Evolutionary conservation across 768 basidiomycete species (phyloP).

Genomic region (Myochromella boudieri): DNA sequence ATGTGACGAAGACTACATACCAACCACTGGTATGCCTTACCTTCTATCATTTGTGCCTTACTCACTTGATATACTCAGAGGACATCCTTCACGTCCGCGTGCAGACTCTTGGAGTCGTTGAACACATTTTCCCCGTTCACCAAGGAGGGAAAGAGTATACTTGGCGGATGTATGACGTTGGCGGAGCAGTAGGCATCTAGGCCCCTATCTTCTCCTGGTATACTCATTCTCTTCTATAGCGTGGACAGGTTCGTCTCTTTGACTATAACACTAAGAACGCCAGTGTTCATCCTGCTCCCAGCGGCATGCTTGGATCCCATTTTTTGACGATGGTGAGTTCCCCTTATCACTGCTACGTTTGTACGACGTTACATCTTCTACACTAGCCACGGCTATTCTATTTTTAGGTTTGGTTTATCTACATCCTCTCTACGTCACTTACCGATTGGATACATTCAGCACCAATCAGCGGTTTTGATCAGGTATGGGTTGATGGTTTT

Average conservation of each 20-base stretch:
- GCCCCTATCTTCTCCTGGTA: constrained; percentile 6
- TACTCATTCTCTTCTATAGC: constrained; percentile 30
- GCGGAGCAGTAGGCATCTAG: constrained; percentile 76
- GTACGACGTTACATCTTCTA: neutral
- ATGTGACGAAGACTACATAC: constrained; percentile 65
- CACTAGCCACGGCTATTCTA: constrained; percentile 73
- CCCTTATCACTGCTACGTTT: neutral
- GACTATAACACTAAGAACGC: neutral
- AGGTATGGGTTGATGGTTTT: constrained; percentile 34
- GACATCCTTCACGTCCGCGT: constrained; percentile 80
- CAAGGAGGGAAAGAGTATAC: constrained; percentile 59
- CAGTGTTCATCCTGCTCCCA: constrained; percentile 23
- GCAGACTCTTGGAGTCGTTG: constrained; percentile 76
- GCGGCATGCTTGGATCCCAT: constrained; percentile 80
- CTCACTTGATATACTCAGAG: constrained; percentile 40
- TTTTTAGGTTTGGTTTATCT: constrained; percentile 48
- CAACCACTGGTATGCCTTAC: constrained; percentile 56
- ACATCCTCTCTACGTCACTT: neutral
- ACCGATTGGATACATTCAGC: constrained; percentile 32
- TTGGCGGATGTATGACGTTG: constrained; percentile 82
- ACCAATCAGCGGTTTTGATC: constrained; percentile 84
- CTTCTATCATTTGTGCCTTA: neutral
- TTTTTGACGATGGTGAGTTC: constrained; percentile 74
- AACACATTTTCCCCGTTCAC: constrained; percentile 67
- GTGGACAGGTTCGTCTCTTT: constrained; percentile 51